Percentiles rank a stretch among this genome's conserved stretches.
Evolutionary conservation across 225 moss, liverwort and hornwort genomes (phyloP).

Genomic region (Physcomitrellopsis africana): DNA sequence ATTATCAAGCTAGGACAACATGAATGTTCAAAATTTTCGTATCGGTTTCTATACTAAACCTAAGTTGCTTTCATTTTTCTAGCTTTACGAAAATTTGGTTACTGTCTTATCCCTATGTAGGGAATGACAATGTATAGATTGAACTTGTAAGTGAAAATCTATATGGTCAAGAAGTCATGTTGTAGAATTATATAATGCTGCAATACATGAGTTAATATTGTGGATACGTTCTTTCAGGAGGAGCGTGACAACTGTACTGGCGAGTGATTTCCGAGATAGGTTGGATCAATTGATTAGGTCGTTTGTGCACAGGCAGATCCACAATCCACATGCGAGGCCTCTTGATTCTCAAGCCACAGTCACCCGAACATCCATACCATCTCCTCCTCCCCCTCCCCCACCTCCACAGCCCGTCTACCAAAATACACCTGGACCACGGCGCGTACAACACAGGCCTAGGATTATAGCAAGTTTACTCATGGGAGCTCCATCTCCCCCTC

Average conservation of each 20-base stretch:
- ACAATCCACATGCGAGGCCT: constrained; percentile 60
- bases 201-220: constrained; percentile 15
- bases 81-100: not conserved
- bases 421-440: constrained; percentile 33
- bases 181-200: not conserved
- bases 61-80: not conserved
- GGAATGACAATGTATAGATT: too few relatives aligned
- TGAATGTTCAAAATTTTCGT: not conserved
- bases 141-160: constrained; percentile 1
- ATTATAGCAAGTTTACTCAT: constrained; percentile 54
- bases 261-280: constrained; percentile 78
- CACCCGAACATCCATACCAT: constrained; percentile 29
- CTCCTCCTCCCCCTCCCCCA: constrained; percentile 46
- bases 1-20: not conserved
- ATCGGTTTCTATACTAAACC: not conserved
- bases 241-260: constrained; percentile 78
- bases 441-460: constrained; percentile 46
- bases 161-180: not conserved
- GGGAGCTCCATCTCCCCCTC: constrained; percentile 36
- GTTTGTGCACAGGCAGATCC: constrained; percentile 71
- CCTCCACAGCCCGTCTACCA: constrained; percentile 51
- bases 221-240: constrained; percentile 44
- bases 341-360: constrained; percentile 20
- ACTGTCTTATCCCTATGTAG: not conserved
- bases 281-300: constrained; percentile 81